Conservation (phyloP, 2,329 filamentous ascomycete species). For the Epichloe gansuensis region DNA sequence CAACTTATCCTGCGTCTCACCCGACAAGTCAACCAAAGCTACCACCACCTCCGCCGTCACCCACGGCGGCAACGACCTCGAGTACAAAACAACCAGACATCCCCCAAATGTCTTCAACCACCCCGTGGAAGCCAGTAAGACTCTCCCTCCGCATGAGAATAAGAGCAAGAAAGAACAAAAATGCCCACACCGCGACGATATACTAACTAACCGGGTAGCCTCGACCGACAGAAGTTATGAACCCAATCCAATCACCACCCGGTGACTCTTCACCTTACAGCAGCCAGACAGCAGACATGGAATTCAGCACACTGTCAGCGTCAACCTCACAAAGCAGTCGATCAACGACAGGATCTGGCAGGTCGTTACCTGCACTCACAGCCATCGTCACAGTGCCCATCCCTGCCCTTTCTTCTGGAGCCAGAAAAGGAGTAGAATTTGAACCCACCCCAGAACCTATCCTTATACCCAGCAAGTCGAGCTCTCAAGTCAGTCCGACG, state of each 20-base stretch:
- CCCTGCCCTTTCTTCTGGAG: conserved; percentile 1
- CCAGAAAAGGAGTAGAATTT: conserved; percentile 4
- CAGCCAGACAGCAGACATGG: not conserved
- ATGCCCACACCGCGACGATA: not conserved
- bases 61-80: not conserved
- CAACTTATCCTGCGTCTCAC: not conserved
- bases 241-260: not conserved
- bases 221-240: not conserved
- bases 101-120: not conserved
- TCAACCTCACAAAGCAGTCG: not conserved
- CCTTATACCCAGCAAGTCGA: not conserved
- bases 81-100: not conserved
- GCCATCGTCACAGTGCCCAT: conserved; percentile 1
- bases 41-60: not conserved
- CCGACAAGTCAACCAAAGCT: not conserved
- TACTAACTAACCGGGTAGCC: not conserved
- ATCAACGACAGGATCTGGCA: not conserved
- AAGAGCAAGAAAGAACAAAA: not conserved
- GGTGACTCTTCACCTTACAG: not conserved
- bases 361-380: not conserved
- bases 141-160: not conserved
- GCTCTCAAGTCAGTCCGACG: not conserved
- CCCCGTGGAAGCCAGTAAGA: not conserved
- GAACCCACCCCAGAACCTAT: not conserved
- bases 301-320: not conserved